Percentiles rank a stretch among this genome's conserved stretches.
These are phyloP conservation scores for Pseudozyma hubeiensis DNA, from an alignment of 1,284 basidiomycete species.

Conservation along the genomic window DNA sequence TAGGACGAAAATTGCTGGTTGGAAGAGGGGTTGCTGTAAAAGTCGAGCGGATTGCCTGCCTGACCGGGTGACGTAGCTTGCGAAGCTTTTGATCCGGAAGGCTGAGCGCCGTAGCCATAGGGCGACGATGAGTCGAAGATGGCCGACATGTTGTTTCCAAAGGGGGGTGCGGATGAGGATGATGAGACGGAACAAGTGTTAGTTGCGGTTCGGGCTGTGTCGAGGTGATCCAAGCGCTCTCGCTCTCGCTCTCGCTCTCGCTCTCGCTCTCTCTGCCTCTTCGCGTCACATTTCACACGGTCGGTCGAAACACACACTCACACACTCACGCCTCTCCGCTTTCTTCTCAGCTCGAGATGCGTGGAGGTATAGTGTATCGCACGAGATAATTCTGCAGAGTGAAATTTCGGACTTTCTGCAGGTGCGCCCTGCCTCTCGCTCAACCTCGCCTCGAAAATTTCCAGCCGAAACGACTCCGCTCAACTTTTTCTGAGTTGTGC, in stretches of 20 bases:
- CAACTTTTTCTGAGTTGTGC: conserved; percentile 1
- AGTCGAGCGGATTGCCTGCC: conserved; percentile 40
- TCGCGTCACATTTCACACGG: too few species aligned
- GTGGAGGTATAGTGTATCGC: conserved; percentile 3
- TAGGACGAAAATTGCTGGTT: conserved; percentile 40
- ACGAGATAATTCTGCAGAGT: conserved; percentile 4
- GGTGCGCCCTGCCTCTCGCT: background rate
- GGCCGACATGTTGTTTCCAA: conserved; percentile 37
- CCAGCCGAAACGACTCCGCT: background rate
- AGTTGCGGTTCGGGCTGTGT: background rate
- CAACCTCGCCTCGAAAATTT: conserved; percentile 12
- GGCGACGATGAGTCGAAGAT: conserved; percentile 55
- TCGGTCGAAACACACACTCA: background rate
- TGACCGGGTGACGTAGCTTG: conserved; percentile 30
- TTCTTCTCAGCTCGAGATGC: background rate
- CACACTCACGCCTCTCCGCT: background rate
- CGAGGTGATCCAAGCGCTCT: conserved; percentile 34
- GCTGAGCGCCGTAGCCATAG: conserved; percentile 40
- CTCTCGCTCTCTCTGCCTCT: background rate
- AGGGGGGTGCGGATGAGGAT: background rate
- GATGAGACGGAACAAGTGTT: background rate
- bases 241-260: conserved; percentile 4
- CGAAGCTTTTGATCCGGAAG: conserved; percentile 33
- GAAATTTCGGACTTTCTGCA: conserved; percentile 9
- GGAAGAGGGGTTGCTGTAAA: conserved; percentile 36